These are phyloP conservation scores for Stagonosporopsis rhizophila DNA, from an alignment of 2,329 filamentous ascomycete species.

Conservation along the genomic window DNA sequence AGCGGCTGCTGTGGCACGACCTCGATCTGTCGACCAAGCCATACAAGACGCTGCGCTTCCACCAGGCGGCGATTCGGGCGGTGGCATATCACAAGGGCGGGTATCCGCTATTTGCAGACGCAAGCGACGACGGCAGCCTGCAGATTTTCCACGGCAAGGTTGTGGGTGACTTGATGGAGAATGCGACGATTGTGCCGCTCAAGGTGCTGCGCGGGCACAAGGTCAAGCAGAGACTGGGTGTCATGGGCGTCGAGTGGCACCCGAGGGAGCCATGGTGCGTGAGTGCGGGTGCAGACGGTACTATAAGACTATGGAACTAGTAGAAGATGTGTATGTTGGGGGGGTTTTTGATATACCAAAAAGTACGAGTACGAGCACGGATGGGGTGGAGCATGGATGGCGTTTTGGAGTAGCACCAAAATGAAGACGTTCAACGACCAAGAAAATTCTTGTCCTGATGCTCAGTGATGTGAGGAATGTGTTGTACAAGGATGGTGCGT, in stretches of 20 bases:
- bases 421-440: background rate
- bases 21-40: slow-evolving; percentile 87
- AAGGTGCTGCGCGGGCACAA: slow-evolving; percentile 93
- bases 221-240: slow-evolving; percentile 83
- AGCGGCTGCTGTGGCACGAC: slow-evolving; percentile 94
- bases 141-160: slow-evolving; percentile 98
- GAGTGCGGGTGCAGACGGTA: slow-evolving; percentile 92
- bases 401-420: slow-evolving; percentile 1
- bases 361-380: background rate
- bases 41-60: slow-evolving; percentile 97
- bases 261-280: slow-evolving; percentile 92
- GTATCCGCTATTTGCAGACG: slow-evolving; percentile 89
- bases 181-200: slow-evolving; percentile 92
- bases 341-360: slow-evolving; percentile 2
- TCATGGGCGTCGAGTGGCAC: slow-evolving; percentile 96
- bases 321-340: background rate
- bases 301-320: slow-evolving; percentile 81
- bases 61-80: slow-evolving; percentile 86
- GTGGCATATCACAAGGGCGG: slow-evolving; percentile 84
- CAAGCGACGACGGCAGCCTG: slow-evolving; percentile 90
- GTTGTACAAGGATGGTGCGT: too few species aligned
- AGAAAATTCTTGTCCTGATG: too few species aligned
- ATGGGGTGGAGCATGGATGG: background rate
- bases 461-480: too few species aligned
- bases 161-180: slow-evolving; percentile 92